phyloP scores from a whole-genome alignment of 2,329 filamentous ascomycete genomes.

The Sordariomycetes sp. region DNA sequence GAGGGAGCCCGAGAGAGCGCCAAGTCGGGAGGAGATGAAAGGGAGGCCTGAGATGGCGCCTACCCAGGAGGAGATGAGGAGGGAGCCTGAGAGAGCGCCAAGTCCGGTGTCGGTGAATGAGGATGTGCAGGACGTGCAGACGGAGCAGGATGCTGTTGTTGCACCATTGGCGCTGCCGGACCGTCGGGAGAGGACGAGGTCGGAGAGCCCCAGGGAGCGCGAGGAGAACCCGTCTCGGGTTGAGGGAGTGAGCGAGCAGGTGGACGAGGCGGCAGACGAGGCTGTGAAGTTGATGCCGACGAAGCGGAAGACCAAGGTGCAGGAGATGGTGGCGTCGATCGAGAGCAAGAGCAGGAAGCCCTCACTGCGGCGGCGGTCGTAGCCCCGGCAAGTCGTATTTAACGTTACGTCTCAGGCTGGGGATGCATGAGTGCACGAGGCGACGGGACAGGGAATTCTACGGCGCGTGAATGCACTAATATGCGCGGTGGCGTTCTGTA shows the following conservation, averaged over 20 bases:
- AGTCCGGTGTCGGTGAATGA: background rate
- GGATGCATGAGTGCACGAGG: background rate
- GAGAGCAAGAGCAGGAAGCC: slow-evolving; percentile 25
- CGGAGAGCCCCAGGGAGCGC: background rate
- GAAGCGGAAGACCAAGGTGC: slow-evolving; percentile 29
- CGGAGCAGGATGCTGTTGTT: background rate
- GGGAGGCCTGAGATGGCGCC: too few species aligned
- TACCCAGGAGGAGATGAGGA: too few species aligned
- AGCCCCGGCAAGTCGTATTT: background rate
- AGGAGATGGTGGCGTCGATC: slow-evolving; percentile 42
- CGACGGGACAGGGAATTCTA: background rate
- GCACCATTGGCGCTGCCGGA: background rate
- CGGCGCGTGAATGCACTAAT: background rate
- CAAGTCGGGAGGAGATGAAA: background rate
- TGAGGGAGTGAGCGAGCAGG: too few species aligned
- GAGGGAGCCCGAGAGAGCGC: background rate
- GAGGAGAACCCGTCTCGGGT: too few species aligned
- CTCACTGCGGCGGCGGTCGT: slow-evolving; percentile 5
- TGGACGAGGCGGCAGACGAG: background rate
- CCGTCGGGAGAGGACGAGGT: background rate
- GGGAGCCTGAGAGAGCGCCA: too few species aligned
- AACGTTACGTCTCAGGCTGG: background rate
- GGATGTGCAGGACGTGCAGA: background rate
- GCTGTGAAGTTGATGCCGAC: slow-evolving; percentile 13
- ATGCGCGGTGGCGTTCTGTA: background rate